Conservation (phyloP, 2,329 filamentous ascomycete genomes). For the Fusarium camptoceras region DNA sequence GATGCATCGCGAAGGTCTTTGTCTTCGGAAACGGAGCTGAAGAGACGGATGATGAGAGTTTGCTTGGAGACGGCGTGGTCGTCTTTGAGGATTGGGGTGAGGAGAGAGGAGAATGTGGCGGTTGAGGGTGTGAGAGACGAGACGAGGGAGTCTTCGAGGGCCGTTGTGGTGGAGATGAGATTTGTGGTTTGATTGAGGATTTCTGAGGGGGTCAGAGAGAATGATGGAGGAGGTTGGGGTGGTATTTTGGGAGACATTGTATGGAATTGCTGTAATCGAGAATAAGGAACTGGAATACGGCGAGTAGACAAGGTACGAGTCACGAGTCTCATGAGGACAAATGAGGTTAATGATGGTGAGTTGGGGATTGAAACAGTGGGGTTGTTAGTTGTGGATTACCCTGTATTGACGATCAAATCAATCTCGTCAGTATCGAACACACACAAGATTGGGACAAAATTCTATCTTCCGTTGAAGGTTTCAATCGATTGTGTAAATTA, state of each 20-base stretch:
- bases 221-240: conserved; percentile 40
- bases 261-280: fast-evolving
- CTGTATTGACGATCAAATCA: background rate
- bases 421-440: background rate
- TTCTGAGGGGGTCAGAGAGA: conserved; percentile 22
- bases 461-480: fast-evolving
- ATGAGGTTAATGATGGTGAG: conserved; percentile 14
- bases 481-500: fast-evolving
- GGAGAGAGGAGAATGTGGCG: conserved; percentile 39
- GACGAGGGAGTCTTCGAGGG: conserved; percentile 40
- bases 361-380: conserved; percentile 15
- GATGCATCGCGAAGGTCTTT: conserved; percentile 45
- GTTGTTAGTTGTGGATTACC: background rate
- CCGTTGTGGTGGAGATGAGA: conserved; percentile 36
- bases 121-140: conserved; percentile 27
- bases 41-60: conserved; percentile 38
- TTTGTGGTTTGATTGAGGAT: conserved; percentile 51
- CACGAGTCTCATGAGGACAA: background rate
- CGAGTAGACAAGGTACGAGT: background rate
- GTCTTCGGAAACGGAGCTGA: conserved; percentile 43
- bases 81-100: conserved; percentile 40
- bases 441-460: fast-evolving
- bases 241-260: conserved; percentile 32
- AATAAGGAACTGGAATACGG: background rate
- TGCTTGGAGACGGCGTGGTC: conserved; percentile 34